phyloP scores from a whole-genome alignment of 345 rosid species.

The Heritiera fomes region DNA sequence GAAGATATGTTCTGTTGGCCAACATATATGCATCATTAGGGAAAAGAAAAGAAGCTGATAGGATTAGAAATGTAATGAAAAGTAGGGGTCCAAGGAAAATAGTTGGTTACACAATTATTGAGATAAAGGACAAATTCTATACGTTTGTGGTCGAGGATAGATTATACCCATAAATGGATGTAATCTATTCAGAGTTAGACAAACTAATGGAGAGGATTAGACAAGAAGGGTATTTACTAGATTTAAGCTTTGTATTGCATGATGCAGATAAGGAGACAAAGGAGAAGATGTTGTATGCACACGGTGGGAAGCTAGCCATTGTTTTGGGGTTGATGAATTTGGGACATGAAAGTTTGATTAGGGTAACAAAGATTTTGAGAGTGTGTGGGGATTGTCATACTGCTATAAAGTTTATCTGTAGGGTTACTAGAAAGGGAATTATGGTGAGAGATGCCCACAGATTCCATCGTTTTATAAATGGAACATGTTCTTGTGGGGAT shows the following conservation, averaged over 20 bases:
- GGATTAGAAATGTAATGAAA: constrained; percentile 56
- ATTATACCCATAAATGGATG: constrained; percentile 22
- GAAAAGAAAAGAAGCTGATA: constrained; percentile 71
- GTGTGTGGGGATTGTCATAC: constrained; percentile 80
- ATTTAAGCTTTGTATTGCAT: constrained; percentile 57
- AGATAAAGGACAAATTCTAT: constrained; percentile 47
- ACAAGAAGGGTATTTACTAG: constrained; percentile 20
- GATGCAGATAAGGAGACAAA: constrained; percentile 87
- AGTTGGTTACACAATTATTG: constrained; percentile 72
- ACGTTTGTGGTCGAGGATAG: constrained; percentile 51
- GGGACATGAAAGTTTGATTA: constrained; percentile 59
- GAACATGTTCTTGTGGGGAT: constrained; percentile 70
- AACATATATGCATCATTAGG: constrained; percentile 69
- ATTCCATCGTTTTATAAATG: constrained; percentile 74
- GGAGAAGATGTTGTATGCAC: constrained; percentile 44
- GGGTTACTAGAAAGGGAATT: constrained; percentile 64
- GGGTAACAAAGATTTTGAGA: constrained; percentile 75
- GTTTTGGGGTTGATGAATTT: constrained; percentile 77
- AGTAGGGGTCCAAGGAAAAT: constrained; percentile 69
- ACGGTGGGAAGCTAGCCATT: constrained; percentile 68
- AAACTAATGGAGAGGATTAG: constrained; percentile 24
- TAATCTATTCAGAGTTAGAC: constrained; percentile 26
- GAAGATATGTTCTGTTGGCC: constrained; percentile 64
- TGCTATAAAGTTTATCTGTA: constrained; percentile 69
- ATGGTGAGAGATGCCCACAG: constrained; percentile 76